Evolutionary conservation across 257 asterid species (phyloP), one percentile per base, ranked within the genome.

Genomic region (Nyctanthes arbortristis): DNA sequence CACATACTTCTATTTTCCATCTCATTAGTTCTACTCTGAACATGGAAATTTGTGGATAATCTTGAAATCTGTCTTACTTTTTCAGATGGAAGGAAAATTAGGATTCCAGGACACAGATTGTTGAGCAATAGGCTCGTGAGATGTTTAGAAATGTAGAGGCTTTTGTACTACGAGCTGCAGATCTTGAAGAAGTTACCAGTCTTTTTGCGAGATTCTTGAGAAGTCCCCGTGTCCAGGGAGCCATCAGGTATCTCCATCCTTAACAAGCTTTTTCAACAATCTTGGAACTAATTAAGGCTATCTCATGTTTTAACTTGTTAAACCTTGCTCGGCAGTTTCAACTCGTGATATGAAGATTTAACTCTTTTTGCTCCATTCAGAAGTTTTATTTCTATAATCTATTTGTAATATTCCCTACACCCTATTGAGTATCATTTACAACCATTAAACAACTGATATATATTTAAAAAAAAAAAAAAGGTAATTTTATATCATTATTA

Each of bases 161-260:
- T 12, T 91, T 91, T 68, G 77, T 89, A 7, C 59, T 94, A 54
- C 85, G 96, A 56, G 85, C 84, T 40, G 87, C 85, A 13, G 99
- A 94, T 80, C 93, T 94, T 30, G 93, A 89, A 82, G 88, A 94
- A 79, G 96, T 94, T 39, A 94, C 91, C 2, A 77, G 84, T 71
- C 84, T 89, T 27, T 93, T 89, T 9, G 79, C 97, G 0, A 82
- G 96, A 75, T 91, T 88, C 82, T 76, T 89, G 81, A 78, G 88
- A 73, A 87, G 85, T 69, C 82, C 91, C 1, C 96, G 96, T 18
- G 91, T 93, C 31, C 97, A 89, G 75, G 93, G 96, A 22, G 97
- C 96, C 77, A 78, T 93, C 60, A 86, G 97, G 99, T 93, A 75
- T 70, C 37, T 43, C 67, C 33, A 43, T 61, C 36, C 12, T 33